phyloP scores from a whole-genome alignment of 345 rosid species.

The Rhodomyrtus tomentosa region DNA sequence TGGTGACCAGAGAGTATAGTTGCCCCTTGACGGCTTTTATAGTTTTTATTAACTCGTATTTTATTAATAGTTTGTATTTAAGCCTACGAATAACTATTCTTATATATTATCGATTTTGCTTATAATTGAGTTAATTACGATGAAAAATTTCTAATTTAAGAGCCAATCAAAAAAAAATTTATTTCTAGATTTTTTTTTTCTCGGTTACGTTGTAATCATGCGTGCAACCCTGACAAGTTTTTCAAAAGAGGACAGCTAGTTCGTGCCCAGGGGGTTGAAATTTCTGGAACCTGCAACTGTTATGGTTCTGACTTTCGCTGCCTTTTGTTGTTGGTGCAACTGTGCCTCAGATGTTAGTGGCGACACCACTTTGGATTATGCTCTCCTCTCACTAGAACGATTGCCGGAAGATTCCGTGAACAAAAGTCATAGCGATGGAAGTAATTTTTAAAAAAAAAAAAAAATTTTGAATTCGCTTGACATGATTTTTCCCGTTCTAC shows the following conservation, averaged over 20 bases:
- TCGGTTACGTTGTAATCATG: too few species aligned
- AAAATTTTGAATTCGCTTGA: background rate
- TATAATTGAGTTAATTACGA: too few species aligned
- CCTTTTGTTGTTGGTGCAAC: background rate
- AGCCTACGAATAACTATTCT: too few species aligned
- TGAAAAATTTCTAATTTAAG: too few species aligned
- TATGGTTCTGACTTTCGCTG: background rate
- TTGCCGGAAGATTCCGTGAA: background rate
- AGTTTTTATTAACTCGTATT: too few species aligned
- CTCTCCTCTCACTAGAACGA: background rate
- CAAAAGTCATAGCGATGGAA: background rate
- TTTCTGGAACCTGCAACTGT: background rate
- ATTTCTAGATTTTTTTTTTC: too few species aligned
- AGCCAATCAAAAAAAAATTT: too few species aligned
- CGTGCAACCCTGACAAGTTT: too few species aligned
- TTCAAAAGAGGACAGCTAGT: background rate
- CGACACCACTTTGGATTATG: background rate
- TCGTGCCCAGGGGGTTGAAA: background rate
- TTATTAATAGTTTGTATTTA: too few species aligned
- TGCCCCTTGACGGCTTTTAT: too few species aligned
- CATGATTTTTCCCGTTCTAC: background rate
- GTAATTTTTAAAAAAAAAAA: background rate
- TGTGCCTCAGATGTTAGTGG: background rate
- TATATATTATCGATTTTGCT: too few species aligned
- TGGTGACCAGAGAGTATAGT: too few species aligned